Conservation (phyloP, 225 moss, liverwort and hornwort genomes). For the Rhytidiadelphus loreus region DNA sequence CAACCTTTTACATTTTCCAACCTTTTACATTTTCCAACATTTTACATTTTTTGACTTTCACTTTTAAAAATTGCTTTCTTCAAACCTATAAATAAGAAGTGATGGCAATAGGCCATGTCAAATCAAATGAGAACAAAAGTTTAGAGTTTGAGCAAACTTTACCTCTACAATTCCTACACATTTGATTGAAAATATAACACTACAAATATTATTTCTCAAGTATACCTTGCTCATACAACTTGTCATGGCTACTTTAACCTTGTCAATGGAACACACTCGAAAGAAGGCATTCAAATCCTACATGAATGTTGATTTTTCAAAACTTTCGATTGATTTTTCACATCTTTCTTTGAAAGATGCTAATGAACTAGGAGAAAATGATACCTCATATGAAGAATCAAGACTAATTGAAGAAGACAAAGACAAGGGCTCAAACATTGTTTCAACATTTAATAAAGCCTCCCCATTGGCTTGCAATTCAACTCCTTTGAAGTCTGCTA, state of each 20-base stretch:
- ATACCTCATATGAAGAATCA: not conserved
- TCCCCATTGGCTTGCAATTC: not conserved
- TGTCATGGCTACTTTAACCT: not conserved
- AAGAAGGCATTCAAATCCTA: not conserved
- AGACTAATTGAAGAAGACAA: not conserved
- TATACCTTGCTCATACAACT: not conserved
- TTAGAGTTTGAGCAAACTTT: not conserved
- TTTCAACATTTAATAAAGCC: not conserved
- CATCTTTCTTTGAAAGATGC: not conserved
- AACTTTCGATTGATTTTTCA: not conserved
- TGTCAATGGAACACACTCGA: not conserved
- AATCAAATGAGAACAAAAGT: not conserved
- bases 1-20: not conserved
- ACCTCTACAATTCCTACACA: no score
- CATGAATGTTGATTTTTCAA: not conserved
- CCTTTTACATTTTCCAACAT: not conserved
- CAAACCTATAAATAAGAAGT: not conserved
- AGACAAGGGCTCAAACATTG: not conserved
- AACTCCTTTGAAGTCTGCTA: not conserved
- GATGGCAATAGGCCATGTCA: not conserved
- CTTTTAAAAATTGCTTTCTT: no score
- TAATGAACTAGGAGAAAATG: not conserved
- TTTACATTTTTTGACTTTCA: not conserved
- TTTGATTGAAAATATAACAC: not conserved
- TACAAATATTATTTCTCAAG: not conserved